Percentiles rank a stretch among this genome's conserved stretches.
phyloP scores from a whole-genome alignment of 2,329 filamentous ascomycete species.

The Plectosphaerella sp. region DNA sequence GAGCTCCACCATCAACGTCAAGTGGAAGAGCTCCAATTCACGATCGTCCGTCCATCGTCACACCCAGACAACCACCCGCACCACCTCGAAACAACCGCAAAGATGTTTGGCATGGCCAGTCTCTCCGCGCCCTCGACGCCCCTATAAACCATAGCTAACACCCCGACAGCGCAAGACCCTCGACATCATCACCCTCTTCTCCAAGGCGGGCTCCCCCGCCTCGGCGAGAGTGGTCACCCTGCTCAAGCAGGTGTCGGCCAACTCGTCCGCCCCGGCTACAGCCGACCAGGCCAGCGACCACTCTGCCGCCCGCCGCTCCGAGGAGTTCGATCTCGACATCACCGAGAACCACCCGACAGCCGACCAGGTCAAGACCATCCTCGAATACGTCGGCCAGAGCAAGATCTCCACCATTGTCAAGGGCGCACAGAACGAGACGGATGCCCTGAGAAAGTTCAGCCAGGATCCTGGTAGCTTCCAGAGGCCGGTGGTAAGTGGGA shows the following conservation, averaged over 20 bases:
- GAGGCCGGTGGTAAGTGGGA: constrained; percentile 65
- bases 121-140: neutral
- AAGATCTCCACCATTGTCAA: constrained; percentile 61
- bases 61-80: constrained; percentile 3
- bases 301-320: constrained; percentile 34
- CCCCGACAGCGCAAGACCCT: constrained; percentile 64
- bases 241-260: constrained; percentile 75
- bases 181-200: constrained; percentile 95
- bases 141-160: constrained; percentile 10
- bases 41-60: neutral
- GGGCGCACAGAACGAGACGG: constrained; percentile 68
- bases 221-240: constrained; percentile 71
- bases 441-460: constrained; percentile 77
- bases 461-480: constrained; percentile 65
- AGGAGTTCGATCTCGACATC: constrained; percentile 82
- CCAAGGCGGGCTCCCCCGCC: constrained; percentile 69
- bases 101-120: constrained; percentile 45
- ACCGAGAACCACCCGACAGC: constrained; percentile 75
- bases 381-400: constrained; percentile 70
- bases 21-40: neutral
- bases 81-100: constrained; percentile 13
- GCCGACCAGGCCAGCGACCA: constrained; percentile 71
- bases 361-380: constrained; percentile 77
- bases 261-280: constrained; percentile 62
- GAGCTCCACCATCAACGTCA: constrained; percentile 13